A percentile compares a stretch with the other conserved stretches of the same genome.
phyloP scores from a whole-genome alignment of 164 flowering plant species.

The Sextonia rubra region DNA sequence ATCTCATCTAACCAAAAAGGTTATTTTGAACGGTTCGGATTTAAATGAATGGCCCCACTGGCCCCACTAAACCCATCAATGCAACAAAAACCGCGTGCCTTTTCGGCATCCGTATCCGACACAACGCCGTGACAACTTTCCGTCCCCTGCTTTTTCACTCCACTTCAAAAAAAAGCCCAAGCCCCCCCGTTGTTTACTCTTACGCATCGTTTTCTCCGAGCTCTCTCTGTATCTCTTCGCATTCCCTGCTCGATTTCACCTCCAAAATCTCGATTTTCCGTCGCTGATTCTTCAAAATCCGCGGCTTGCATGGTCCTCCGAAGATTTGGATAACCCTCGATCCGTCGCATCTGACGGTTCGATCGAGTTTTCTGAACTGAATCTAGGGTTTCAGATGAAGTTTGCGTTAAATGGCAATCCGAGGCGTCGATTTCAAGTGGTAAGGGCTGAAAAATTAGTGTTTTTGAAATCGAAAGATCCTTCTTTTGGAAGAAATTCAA shows the following conservation, averaged over 20 bases:
- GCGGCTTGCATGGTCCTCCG: background rate
- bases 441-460: slow-evolving; percentile 9
- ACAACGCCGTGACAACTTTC: too few relatives aligned
- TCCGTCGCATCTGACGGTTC: background rate
- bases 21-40: too few relatives aligned
- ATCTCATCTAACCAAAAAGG: too few relatives aligned
- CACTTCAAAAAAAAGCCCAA: too few relatives aligned
- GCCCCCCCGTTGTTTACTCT: too few relatives aligned
- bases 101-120: too few relatives aligned
- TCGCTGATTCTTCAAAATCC: background rate
- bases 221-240: background rate
- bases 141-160: too few relatives aligned
- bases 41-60: too few relatives aligned
- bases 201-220: background rate
- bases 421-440: slow-evolving; percentile 94
- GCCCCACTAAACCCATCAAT: too few relatives aligned
- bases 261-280: background rate
- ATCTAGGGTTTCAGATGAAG: slow-evolving; percentile 21
- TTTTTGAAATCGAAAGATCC: background rate
- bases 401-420: slow-evolving; percentile 49
- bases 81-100: too few relatives aligned
- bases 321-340: background rate
- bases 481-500: background rate
- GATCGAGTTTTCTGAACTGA: background rate
- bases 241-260: background rate